Base-by-base conservation (phyloP, 495 filamentous ascomycete genomes). In the Darksidea phi region DNA sequence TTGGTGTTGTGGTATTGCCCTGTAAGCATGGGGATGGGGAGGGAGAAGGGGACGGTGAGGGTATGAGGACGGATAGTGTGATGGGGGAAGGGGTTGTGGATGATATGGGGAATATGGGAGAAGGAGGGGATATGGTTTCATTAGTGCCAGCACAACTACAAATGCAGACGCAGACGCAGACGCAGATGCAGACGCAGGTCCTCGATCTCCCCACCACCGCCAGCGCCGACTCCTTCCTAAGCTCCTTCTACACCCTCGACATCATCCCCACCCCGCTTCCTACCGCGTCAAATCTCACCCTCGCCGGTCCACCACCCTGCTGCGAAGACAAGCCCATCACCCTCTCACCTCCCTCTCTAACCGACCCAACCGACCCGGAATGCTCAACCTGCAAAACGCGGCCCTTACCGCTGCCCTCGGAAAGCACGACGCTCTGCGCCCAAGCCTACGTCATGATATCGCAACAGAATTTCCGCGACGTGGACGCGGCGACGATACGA, bases 401-500 rank as follows among this genome's bases (percentile, higher is more conserved):
- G 12, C 63, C 63, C 15, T 10, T 52, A 21, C 60, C 60, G 17
- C 20, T 53, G 21, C 49, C 58, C 23, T 37, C 46, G 10, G 64
- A 67, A 49, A 48, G 32, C 45, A 68, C 65, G 3, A 68, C 65
- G 10, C 61, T 59, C 20, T 68, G 65, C 53, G 63, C 47, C 11
- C 65, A 64, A 41, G 61, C 65, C 11, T 68, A 64, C 41, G 42
- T 68, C 7, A 48, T 68, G 15, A 68, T 68, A 28, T 24, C 49
- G 36, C 61, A 64, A 49, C 61, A 64, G 32, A 68, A 68, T 28
- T 64, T 57, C 26, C 60, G 65, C 11, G 47, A 45, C 11, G 49
- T 67, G 2, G 64, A 67, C 48, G 64, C 48, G 20, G 23, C 17
- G 25, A 67, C 64, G 24, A 63, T 67, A 36, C 23, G 59, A 24